phyloP scores from a whole-genome alignment of 1,284 basidiomycete species.

The Leccinum solheimii region DNA sequence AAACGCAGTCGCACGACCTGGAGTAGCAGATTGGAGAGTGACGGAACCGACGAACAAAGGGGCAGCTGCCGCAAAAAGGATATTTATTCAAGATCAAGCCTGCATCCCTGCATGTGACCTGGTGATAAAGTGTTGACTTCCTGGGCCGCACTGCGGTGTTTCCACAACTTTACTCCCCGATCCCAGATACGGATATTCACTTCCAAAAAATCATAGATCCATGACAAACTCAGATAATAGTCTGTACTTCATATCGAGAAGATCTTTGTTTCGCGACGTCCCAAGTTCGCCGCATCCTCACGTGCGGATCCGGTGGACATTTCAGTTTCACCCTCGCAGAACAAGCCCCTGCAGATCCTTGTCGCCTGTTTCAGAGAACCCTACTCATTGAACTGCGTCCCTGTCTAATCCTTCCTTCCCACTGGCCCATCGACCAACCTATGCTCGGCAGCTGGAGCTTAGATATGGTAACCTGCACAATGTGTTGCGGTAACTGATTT shows the following conservation, averaged over 20 bases:
- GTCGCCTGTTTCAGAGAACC: conserved; percentile 23
- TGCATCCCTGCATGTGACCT: conserved; percentile 11
- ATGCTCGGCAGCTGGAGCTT: conserved; percentile 3
- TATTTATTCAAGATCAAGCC: not conserved
- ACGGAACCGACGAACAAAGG: conserved; percentile 1
- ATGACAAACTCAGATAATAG: not conserved
- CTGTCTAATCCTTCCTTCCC: conserved; percentile 17
- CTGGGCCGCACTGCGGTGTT: not conserved
- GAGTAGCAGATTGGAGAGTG: conserved; percentile 18
- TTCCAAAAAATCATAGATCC: conserved; percentile 13
- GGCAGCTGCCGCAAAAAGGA: not conserved
- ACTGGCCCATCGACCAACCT: not conserved
- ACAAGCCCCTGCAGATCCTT: conserved; percentile 23
- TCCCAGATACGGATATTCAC: conserved; percentile 7
- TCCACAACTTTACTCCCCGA: conserved; percentile 9
- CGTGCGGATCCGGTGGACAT: conserved; percentile 11
- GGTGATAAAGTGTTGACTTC: conserved; percentile 5
- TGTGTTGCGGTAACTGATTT: conserved; percentile 5
- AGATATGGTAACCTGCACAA: conserved; percentile 6
- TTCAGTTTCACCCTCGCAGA: conserved; percentile 18
- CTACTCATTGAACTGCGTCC: conserved; percentile 17
- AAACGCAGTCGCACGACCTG: conserved; percentile 32
- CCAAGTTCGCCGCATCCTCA: conserved; percentile 13
- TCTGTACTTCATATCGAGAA: conserved; percentile 24
- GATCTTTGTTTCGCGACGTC: conserved; percentile 3